Evolutionary conservation across 164 flowering plant genomes (phyloP), one percentile per base, ranked within the genome.

Genomic region (Chloranthus sessilifolius): DNA sequence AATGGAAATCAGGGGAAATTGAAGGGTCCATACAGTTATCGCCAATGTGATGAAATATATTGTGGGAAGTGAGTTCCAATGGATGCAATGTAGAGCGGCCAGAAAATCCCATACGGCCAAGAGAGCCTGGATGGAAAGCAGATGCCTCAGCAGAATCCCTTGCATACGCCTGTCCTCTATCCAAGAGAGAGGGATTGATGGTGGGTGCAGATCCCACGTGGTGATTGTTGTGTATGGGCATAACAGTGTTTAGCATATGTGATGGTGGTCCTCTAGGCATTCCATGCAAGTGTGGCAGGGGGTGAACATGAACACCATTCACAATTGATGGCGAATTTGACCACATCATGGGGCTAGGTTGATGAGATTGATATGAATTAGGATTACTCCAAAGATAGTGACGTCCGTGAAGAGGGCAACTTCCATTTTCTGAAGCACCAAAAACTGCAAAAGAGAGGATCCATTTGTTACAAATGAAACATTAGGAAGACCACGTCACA

Each of bases 171-270:
- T 64, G 76, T 20, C 63, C 69, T 57, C 81, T 77, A 17, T 88
- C 95, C 97, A 92, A 85, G 23, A 74, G 61, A 36, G 88, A 68
- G n/a, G 73, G 73, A 67, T 82, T 80, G 50, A 75, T 70, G 43
- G 82, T 57, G 17, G 92, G 92, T 49, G 97, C 92, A 4, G 92
- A 85, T 47, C 89, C 92, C 43, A 80, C 82, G 52, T 81, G 89
- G 62, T 83, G 86, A n/a, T n/a, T n/a, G 51, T 66, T 65, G 40
- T 53, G 70, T 26, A 66, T 36, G 37, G 84, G 74, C 39, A 75
- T 23, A 40, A 64, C 69, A 42, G 84, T 22, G 56, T 65, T 81
- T 53, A 74, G 15, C 72, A 78, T 67, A 52, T 74, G 80, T 43
- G 62, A 45, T 33, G 77, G 72, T 40, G 66, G n/a, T 23, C 22